These are phyloP conservation scores for Bipolaris sorokiniana DNA, from an alignment of 2,329 filamentous ascomycete species.

Conservation along the genomic window DNA sequence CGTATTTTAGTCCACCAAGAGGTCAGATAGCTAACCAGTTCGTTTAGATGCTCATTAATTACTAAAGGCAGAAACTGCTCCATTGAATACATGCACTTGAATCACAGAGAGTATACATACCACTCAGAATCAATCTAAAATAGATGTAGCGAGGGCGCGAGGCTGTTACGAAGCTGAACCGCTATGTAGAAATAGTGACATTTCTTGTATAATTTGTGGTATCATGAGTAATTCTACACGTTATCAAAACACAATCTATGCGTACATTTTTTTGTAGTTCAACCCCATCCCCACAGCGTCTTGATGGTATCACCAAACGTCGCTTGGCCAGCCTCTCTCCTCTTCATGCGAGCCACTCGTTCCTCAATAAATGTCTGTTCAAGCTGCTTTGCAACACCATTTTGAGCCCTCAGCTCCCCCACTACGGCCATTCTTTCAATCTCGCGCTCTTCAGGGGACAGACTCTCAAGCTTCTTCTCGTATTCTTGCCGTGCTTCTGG, in stretches of 20 bases:
- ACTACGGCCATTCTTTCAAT: constrained; percentile 44
- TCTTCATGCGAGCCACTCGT: constrained; percentile 44
- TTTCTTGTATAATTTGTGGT: not conserved
- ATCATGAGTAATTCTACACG: constrained; percentile 13
- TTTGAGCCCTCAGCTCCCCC: constrained; percentile 43
- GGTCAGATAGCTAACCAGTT: too few relatives aligned
- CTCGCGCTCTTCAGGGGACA: constrained; percentile 41
- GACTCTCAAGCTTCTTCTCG: constrained; percentile 40
- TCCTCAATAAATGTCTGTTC: constrained; percentile 44
- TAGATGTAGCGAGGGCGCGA: too few relatives aligned
- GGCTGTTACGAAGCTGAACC: not conserved
- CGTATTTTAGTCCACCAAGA: too few relatives aligned
- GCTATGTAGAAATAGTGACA: not conserved
- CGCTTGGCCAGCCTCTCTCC: constrained; percentile 43
- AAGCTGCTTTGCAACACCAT: constrained; percentile 40
- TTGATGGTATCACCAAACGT: constrained; percentile 50
- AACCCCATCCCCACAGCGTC: constrained; percentile 46
- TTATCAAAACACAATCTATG: constrained; percentile 6
- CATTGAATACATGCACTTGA: too few relatives aligned
- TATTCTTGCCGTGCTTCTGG: constrained; percentile 39
- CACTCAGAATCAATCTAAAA: too few relatives aligned
- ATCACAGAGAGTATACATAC: too few relatives aligned
- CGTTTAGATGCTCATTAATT: too few relatives aligned
- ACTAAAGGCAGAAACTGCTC: too few relatives aligned
- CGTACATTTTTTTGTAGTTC: constrained; percentile 16